A percentile compares a stretch with the other conserved stretches of the same genome.
phyloP scores from a whole-genome alignment of 2,329 filamentous ascomycete genomes.

The Claviceps spartinae region DNA sequence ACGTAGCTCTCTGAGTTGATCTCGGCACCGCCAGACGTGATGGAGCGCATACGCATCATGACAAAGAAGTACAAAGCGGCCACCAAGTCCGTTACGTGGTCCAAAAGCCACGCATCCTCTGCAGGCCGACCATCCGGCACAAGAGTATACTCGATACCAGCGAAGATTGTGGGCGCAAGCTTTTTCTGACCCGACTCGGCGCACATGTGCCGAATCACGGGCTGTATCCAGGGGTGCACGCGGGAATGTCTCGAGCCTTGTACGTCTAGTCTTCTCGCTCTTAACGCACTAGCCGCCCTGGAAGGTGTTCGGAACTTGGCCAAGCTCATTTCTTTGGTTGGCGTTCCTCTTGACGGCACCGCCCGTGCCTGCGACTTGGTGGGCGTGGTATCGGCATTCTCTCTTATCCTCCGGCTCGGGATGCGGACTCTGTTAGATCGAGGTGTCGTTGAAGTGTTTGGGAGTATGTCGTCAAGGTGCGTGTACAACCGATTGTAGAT shows the following conservation, averaged over 20 bases:
- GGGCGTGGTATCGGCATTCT: conserved; percentile 13
- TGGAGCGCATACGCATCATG: conserved; percentile 31
- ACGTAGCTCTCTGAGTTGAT: conserved; percentile 32
- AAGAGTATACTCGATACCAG: conserved; percentile 51
- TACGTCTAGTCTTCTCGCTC: conserved; percentile 21
- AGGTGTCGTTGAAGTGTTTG: conserved; percentile 23
- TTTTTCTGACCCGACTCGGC: conserved; percentile 44
- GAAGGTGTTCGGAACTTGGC: conserved; percentile 27
- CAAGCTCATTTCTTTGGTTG: conserved; percentile 31
- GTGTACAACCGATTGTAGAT: conserved; percentile 74
- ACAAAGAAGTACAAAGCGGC: conserved; percentile 50
- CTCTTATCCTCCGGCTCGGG: conserved; percentile 20
- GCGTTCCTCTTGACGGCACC: conserved; percentile 28
- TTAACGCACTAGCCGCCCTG: conserved; percentile 23
- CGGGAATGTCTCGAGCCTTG: conserved; percentile 16
- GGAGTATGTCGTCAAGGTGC: conserved; percentile 64
- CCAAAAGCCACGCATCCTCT: conserved; percentile 34
- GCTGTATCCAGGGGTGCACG: conserved; percentile 56
- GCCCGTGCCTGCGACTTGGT: conserved; percentile 17
- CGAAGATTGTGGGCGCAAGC: conserved; percentile 59
- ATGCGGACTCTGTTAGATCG: conserved; percentile 19
- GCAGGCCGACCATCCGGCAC: conserved; percentile 28
- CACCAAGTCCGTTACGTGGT: conserved; percentile 39
- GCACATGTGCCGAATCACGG: conserved; percentile 51
- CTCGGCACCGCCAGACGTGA: conserved; percentile 24